Conservation (phyloP, 2,329 filamentous ascomycete species). For the Chaetomiaceae sp. region DNA sequence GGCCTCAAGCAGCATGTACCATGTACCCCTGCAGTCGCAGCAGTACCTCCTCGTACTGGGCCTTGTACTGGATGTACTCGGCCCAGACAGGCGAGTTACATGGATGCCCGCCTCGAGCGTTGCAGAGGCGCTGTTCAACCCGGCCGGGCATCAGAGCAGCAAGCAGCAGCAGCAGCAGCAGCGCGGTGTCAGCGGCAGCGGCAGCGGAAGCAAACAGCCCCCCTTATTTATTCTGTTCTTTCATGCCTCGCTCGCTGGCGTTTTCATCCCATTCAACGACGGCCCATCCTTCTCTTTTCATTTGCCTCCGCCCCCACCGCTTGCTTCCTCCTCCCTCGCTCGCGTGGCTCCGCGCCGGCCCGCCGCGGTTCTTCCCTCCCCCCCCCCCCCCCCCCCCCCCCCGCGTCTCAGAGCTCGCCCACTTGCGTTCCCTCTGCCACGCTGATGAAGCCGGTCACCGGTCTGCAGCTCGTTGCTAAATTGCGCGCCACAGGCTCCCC, state of each 20-base stretch:
- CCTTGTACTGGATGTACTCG: slow-evolving; percentile 23
- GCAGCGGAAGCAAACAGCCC: slow-evolving; percentile 12
- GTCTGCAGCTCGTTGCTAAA: slow-evolving; percentile 16
- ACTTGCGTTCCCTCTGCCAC: slow-evolving; percentile 5
- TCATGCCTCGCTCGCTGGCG: slow-evolving; percentile 5
- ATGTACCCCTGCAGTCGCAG: slow-evolving; percentile 22
- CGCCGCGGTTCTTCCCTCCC: slow-evolving; percentile 1
- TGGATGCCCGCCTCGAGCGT: slow-evolving; percentile 8
- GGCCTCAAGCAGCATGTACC: slow-evolving; percentile 5
- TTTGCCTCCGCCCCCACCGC: slow-evolving; percentile 18
- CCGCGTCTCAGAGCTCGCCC: slow-evolving; percentile 3
- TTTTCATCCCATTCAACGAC: slow-evolving; percentile 12
- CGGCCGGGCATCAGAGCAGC: not conserved
- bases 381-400: slow-evolving; percentile 6
- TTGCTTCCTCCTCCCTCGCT: slow-evolving; percentile 11
- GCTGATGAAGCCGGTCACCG: not conserved
- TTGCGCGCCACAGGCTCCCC: slow-evolving; percentile 20
- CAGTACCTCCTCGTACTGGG: slow-evolving; percentile 25
- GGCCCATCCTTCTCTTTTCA: slow-evolving; percentile 2
- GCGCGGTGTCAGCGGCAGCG: slow-evolving; percentile 6
- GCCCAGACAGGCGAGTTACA: not conserved
- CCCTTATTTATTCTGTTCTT: slow-evolving; percentile 2
- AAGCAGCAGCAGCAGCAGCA: not conserved
- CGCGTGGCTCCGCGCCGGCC: no score
- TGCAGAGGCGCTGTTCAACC: slow-evolving; percentile 1